Evolutionary conservation across 441 rosid species (phyloP).

Genomic region (Eruca vesicaria): DNA sequence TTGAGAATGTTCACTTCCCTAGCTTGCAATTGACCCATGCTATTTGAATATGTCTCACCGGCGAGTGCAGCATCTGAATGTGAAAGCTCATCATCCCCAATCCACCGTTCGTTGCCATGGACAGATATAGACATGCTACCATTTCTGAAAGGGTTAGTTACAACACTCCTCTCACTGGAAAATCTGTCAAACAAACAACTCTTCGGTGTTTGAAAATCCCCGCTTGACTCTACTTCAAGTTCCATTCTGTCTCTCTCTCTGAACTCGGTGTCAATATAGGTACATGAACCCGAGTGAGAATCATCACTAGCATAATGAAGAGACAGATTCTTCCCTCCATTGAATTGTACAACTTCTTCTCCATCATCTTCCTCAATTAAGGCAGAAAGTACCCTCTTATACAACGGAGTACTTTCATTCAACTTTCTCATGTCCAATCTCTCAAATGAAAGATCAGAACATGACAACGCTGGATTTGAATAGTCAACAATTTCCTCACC

Average conservation of each 20-base stretch:
- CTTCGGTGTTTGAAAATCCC: constrained; percentile 63
- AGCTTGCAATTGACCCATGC: constrained; percentile 46
- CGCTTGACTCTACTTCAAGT: constrained; percentile 68
- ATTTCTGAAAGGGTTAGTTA: constrained; percentile 52
- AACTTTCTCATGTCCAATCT: constrained; percentile 50
- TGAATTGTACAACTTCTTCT: constrained; percentile 49
- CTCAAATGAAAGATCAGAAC: constrained; percentile 45
- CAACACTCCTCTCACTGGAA: constrained; percentile 65
- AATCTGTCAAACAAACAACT: constrained; percentile 52
- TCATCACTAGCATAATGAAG: constrained; percentile 81
- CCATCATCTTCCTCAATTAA: constrained; percentile 92
- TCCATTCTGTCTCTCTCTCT: constrained; percentile 77
- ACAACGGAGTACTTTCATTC: constrained; percentile 66
- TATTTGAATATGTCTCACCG: constrained; percentile 53
- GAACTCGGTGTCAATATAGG: constrained; percentile 61
- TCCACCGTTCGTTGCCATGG: constrained; percentile 65
- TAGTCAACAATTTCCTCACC: constrained; percentile 42
- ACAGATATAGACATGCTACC: constrained; percentile 56
- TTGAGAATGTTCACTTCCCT: constrained; percentile 45
- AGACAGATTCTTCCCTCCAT: constrained; percentile 60
- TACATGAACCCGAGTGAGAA: constrained; percentile 81
- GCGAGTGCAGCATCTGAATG: constrained; percentile 54
- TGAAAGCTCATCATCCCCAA: constrained; percentile 56
- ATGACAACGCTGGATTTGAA: constrained; percentile 41
- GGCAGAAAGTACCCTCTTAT: constrained; percentile 91